Base-by-base conservation (phyloP, 192 early-diverging fungal species). In the Endogone sp. region DNA sequence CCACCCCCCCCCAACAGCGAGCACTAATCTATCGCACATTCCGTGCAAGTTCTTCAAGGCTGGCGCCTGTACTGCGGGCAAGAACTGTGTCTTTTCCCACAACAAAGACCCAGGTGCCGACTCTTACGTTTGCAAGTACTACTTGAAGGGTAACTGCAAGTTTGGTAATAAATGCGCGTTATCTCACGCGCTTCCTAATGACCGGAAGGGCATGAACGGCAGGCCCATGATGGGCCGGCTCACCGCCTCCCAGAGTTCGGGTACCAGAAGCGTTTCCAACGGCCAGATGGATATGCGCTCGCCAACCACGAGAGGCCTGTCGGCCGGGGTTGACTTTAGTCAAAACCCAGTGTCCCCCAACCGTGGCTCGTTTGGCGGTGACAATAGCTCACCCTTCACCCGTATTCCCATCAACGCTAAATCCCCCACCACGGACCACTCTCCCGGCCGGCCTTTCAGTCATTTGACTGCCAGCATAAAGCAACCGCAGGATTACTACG, bases 31-130 rank as follows among this genome's bases (percentile, higher is more conserved):
- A 10, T 60, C 59, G 2, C 59, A 60, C 21, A 28, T 60, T 61
- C 91, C 91, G 13, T 92, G 91, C 82, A 92, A 92, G 77, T 92
- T 92, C 73, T 91, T 85, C 81, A 91, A 86, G 70, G 84, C 85
- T 57, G 89, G 89, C 8, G 85, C 87, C 31, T 92, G 91, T 71
- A 90, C 91, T 8, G 91, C 91, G 13, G 91, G 91, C 28, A 78
- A 84, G 65, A 86, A 87, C 62, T 92, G 91, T 65, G 81, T 81
- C 66, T 92, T 92, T 66, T 92, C 89, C 24, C 91, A 92, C 75
- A 87, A 86, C 63, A 73, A 82, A 68, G 85, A 85, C 65, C 61
- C 87, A n/a, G 73, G 80, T 65, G 76, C 85, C 11, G 88, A 89
- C 32, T 81, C 83, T 59, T 72, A 84, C 29, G 83, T 89, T 11